Evolutionary conservation across 2,329 filamentous ascomycete genomes (phyloP).

Genomic region (Teratosphaeria epicoccoides): DNA sequence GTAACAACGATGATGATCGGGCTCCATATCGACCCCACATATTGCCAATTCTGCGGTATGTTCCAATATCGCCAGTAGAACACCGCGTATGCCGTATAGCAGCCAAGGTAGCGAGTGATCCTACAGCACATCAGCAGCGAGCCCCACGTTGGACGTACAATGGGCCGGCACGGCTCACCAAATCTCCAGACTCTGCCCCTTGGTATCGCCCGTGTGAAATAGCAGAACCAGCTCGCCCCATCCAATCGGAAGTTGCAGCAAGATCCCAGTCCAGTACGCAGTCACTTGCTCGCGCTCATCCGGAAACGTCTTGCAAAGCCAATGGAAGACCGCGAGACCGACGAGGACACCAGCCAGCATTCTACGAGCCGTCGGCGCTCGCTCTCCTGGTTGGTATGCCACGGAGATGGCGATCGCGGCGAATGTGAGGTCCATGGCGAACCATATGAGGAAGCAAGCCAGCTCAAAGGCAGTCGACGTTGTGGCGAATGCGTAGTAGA

Average conservation of each 20-base stretch:
- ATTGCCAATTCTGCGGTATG: conserved; percentile 29
- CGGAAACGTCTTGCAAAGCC: conserved; percentile 21
- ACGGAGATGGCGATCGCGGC: conserved; percentile 23
- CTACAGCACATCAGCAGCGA: conserved; percentile 13
- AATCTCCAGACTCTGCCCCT: conserved; percentile 31
- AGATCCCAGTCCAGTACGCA: conserved; percentile 30
- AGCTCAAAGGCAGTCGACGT: conserved; percentile 27
- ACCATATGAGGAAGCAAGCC: conserved; percentile 29
- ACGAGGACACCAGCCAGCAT: conserved; percentile 18
- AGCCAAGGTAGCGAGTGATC: conserved; percentile 31
- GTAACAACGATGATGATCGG: conserved; percentile 27
- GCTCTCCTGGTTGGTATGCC: conserved; percentile 18
- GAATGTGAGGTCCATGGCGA: conserved; percentile 28
- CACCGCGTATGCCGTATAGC: conserved; percentile 29
- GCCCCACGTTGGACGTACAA: neutral
- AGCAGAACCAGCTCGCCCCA: conserved; percentile 27
- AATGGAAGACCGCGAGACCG: conserved; percentile 24
- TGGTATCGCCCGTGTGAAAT: conserved; percentile 24
- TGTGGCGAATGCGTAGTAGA: conserved; percentile 30
- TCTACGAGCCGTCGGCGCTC: conserved; percentile 4
- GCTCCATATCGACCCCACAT: conserved; percentile 28
- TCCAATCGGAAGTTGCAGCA: conserved; percentile 30
- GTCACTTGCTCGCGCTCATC: conserved; percentile 32
- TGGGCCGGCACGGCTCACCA: conserved; percentile 20
- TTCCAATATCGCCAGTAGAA: conserved; percentile 33